Evolutionary conservation across 1,139 yeast species (phyloP).

Genomic region (Saccharomyces hybrid): DNA sequence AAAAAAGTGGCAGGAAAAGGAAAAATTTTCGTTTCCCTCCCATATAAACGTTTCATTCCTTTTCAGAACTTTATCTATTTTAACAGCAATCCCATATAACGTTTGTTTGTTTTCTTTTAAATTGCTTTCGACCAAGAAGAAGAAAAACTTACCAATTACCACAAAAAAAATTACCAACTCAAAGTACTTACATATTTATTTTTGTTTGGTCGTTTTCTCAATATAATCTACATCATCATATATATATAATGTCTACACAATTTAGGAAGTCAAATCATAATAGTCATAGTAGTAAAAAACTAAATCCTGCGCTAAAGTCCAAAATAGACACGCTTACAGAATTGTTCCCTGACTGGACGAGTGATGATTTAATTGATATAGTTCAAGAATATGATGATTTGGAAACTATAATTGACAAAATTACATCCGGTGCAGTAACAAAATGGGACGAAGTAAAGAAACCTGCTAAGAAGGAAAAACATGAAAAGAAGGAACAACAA

Average conservation of each 20-base stretch:
- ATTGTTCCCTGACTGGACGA: slow-evolving; percentile 92
- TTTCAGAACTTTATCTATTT: slow-evolving; percentile 27
- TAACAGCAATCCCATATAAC: background rate
- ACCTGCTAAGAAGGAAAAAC: slow-evolving; percentile 41
- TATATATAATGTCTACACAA: slow-evolving; percentile 1
- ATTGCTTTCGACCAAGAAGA: slow-evolving; percentile 12
- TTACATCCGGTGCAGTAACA: slow-evolving; percentile 66
- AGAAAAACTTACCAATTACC: background rate
- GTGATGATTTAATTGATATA: slow-evolving; percentile 71
- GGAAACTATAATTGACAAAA: slow-evolving; percentile 76
- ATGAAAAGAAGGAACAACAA: slow-evolving; percentile 27
- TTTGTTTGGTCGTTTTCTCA: slow-evolving; percentile 1
- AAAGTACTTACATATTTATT: slow-evolving; percentile 1
- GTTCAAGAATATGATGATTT: slow-evolving; percentile 71
- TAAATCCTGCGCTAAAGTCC: slow-evolving; percentile 38
- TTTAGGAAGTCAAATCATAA: slow-evolving; percentile 3
- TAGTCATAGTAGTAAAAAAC: slow-evolving; percentile 18
- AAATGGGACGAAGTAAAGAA: slow-evolving; percentile 60
- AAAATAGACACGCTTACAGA: slow-evolving; percentile 62
- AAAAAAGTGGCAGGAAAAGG: background rate
- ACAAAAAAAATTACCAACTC: slow-evolving; percentile 18
- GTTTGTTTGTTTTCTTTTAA: background rate
- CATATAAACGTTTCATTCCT: background rate
- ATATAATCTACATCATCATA: slow-evolving; percentile 1
- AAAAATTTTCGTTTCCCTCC: background rate